Evolutionary conservation across 176 grass and related monocot genomes (phyloP).

Genomic region (Miscanthus lutarioriparius): DNA sequence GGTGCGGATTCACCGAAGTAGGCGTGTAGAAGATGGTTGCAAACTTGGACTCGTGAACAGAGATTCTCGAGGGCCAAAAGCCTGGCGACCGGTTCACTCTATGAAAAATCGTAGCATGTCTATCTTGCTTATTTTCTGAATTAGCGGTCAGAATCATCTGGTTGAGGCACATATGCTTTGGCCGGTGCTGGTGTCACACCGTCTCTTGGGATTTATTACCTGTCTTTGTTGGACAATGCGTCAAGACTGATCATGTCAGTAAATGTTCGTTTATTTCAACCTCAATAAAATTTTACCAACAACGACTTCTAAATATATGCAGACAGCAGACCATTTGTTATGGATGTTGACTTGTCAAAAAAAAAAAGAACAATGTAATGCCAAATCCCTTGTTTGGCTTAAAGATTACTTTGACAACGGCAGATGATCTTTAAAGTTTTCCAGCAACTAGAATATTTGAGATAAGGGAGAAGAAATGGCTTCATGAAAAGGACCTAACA

Average conservation of each 20-base stretch:
- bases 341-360: conserved; percentile 13
- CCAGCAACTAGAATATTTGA: conserved; percentile 3
- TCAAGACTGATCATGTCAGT: background rate
- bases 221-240: background rate
- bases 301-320: background rate
- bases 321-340: conserved; percentile 15
- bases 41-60: conserved; percentile 32
- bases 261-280: background rate
- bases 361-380: background rate
- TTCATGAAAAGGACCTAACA: conserved; percentile 16
- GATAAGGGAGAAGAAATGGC: background rate
- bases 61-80: background rate
- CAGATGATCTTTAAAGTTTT: background rate
- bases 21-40: conserved; percentile 2
- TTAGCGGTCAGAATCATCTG: background rate
- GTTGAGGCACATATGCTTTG: background rate
- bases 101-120: background rate
- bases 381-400: background rate
- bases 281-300: background rate
- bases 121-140: background rate
- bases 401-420: conserved; percentile 26
- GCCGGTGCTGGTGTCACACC: background rate
- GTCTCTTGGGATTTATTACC: background rate
- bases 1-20: conserved; percentile 7
- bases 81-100: background rate